These are phyloP conservation scores for Quercus glauca DNA, from an alignment of 306 rosid species.

Conservation along the genomic window DNA sequence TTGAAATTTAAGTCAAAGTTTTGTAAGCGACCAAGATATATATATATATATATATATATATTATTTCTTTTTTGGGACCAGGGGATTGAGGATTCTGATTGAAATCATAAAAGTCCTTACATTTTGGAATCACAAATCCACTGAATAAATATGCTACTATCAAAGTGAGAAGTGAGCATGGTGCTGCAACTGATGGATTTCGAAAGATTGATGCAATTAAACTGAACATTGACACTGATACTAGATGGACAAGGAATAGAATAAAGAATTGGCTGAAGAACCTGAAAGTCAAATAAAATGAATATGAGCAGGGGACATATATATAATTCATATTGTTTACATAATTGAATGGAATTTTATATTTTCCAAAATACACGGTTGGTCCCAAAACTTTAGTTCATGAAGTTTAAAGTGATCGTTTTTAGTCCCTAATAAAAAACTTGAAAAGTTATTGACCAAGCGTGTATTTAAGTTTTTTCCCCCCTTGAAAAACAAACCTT, in stretches of 20 bases:
- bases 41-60: too few relatives aligned
- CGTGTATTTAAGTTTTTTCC: too few relatives aligned
- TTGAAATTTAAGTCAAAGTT: too few relatives aligned
- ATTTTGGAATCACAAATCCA: constrained; percentile 50
- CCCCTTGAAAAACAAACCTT: constrained; percentile 32
- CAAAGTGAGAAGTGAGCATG: constrained; percentile 27
- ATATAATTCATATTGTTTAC: background rate
- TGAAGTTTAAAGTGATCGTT: too few relatives aligned
- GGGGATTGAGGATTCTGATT: background rate
- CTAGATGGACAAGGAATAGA: constrained; percentile 41
- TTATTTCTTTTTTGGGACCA: too few relatives aligned
- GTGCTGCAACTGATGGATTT: constrained; percentile 37
- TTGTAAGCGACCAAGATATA: too few relatives aligned
- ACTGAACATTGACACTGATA: constrained; percentile 48
- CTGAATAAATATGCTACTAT: constrained; percentile 36
- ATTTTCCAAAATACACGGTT: too few relatives aligned
- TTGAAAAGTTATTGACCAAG: too few relatives aligned
- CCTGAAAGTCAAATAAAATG: constrained; percentile 29
- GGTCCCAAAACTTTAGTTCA: too few relatives aligned
- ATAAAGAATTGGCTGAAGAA: constrained; percentile 51
- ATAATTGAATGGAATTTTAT: too few relatives aligned
- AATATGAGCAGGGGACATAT: background rate
- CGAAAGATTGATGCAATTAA: constrained; percentile 45
- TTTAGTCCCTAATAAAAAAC: too few relatives aligned
- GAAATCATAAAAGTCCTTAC: constrained; percentile 27